Base-by-base conservation (phyloP, 2,329 filamentous ascomycete genomes). In the Graphilbum fragrans region DNA sequence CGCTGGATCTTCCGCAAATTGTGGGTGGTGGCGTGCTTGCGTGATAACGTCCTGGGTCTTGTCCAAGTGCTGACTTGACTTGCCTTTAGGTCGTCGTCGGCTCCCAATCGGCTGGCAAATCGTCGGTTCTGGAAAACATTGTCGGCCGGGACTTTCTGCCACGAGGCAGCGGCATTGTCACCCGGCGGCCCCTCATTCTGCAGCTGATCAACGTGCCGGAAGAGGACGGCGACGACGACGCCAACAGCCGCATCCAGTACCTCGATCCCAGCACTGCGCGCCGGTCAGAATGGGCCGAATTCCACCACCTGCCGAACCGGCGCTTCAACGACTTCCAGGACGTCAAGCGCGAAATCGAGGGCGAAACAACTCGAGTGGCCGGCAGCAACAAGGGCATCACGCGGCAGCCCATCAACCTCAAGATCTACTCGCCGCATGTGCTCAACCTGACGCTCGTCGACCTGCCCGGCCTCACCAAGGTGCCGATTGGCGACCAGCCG, bases 261-360 rank as follows among this genome's bases (percentile, higher is more conserved):
- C 82, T 81, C 40, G 81, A 86, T 36, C 79, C 85, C 35, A 83
- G 77, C 47, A 79, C 86, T 52, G 71, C 73, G 46, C 65, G 71
- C 44, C 74, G 71, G 51, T 73, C 69, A 50, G 77, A 80, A 58
- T 96, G 92, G 88, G 90, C 84, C 48, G 92, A 98, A 62, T 98
- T 98, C 65, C 72, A 98, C 49, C 92, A 98, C 63, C 85, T 98
- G 49, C 90, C 92, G 18, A 92, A 88, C 53, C 86, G 96, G 65
- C 96, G 96, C 65, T 96, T 94, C 69, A 80, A 80, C 65, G 92
- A 98, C 67, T 98, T 98, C 69, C 85, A 87, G 70, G 94, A 95
- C 72, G 94, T 98, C 56, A 79, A 92, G 54, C 92, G 96, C 44
- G 92, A 98, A 68, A 98, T 98, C 59, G 83, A 90, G 51, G 81